Evolutionary conservation across 129 eudicot genomes (phyloP), one percentile per base, ranked within the genome.

Genomic region (Pulicaria dysenterica): DNA sequence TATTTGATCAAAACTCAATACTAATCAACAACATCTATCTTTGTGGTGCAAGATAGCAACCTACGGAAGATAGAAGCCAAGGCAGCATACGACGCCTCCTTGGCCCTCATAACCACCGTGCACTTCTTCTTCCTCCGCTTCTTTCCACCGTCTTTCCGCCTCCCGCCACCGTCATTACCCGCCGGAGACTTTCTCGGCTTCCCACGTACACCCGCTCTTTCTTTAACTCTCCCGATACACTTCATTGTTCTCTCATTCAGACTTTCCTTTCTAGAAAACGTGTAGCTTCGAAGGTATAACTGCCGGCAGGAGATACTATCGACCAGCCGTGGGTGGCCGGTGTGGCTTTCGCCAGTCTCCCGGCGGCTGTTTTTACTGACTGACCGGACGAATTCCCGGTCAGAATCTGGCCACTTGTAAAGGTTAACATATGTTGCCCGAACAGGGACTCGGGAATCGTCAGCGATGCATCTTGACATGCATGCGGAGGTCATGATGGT

Each of bases 401-500:
- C 98, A 1, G 98, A 89, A 67, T 92, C 98, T 2, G 98, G 96
- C 95, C 98, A 89, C 73, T 88, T 92, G 90, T 89, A 84, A 39
- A 92, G 90, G 84, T 89, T 92, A 0, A 83, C 82, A 39, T 92
- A 92, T 16, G 95, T 92, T 46, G 92, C 95, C 10, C 98, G 69
- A 5, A 87, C 90, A 5, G 96, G 96, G 12, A 77, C 78, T 0
- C 85, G 78, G 53, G 85, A 64, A 31, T 91, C 95, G 8, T 86
- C 73, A 4, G 82, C 77, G 7, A 86, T 76, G 75, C 96, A 91
- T 75, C 55, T 80, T 19, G 98, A 81, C 77, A 85, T 87, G 89
- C 98, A 89, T 5, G 80, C n/a, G 3, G 96, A 91, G 11, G 91
- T 80, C 97, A 91, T 91, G 63, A 17, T 56, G 58, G 13, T 56